Percentiles rank a stretch among this genome's conserved stretches.
Conservation (phyloP, 495 filamentous ascomycete species). For the Pyrenopolyporus hunteri region DNA sequence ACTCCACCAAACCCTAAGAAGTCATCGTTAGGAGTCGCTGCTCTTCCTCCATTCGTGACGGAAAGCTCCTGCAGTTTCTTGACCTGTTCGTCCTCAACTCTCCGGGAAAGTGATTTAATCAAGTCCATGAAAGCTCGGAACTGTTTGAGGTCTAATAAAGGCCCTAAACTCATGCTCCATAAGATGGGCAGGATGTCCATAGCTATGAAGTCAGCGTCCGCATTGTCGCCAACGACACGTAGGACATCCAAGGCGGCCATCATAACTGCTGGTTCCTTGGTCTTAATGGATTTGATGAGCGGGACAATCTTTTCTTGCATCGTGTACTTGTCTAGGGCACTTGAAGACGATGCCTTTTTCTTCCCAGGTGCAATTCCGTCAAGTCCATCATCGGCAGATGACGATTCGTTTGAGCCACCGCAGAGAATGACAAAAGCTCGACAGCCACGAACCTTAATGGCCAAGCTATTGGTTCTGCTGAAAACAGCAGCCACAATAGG, state of each 20-base stretch:
- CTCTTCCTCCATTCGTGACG: conserved; percentile 47
- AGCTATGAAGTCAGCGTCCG: conserved; percentile 91
- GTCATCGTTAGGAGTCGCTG: conserved; percentile 54
- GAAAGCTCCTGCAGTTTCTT: conserved; percentile 85
- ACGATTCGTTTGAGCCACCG: conserved; percentile 66
- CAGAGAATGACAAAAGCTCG: conserved; percentile 91
- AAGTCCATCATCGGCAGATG: conserved; percentile 68
- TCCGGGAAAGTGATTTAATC: conserved; percentile 77
- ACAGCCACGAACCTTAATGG: conserved; percentile 89
- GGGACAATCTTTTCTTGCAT: conserved; percentile 97
- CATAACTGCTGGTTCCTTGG: conserved; percentile 96
- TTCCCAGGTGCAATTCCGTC: conserved; percentile 64
- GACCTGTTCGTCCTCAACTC: conserved; percentile 85
- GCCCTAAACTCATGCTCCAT: conserved; percentile 92
- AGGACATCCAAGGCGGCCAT: conserved; percentile 90
- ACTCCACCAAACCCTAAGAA: conserved; percentile 65
- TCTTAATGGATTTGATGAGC: conserved; percentile 90
- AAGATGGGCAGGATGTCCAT: conserved; percentile 87
- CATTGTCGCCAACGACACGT: conserved; percentile 76
- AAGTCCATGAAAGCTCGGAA: conserved; percentile 87
- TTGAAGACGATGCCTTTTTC: conserved; percentile 65
- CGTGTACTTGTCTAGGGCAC: conserved; percentile 91
- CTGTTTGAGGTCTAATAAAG: conserved; percentile 82
- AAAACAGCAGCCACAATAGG: conserved; percentile 89
- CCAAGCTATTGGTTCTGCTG: conserved; percentile 86